Base-by-base conservation (phyloP, 805 yeast genomes). In the Maudiozyma bulderi region DNA sequence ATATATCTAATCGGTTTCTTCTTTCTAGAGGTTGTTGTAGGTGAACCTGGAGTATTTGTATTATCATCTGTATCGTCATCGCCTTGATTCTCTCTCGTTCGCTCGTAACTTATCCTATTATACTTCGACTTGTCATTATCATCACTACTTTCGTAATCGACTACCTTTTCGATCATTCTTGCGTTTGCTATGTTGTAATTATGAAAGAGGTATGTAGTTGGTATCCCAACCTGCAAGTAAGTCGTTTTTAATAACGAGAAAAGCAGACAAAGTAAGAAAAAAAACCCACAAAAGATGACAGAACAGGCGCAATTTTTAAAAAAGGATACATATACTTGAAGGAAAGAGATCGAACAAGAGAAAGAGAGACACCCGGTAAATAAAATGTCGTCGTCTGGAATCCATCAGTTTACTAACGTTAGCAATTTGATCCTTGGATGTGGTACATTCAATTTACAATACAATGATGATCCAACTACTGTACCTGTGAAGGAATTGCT, bases 391-490 rank as follows among this genome's bases (percentile, higher is more conserved):
- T n/a, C 38, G 14, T 35, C 38, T 8, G 14, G 3, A 11, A 32
- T n/a, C 13, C 38, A 15, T 35, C 15, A 35, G 13, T 35, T 35
- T 14, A 8, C 13, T 35, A 29, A 29, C 29, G 37, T 31, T 9
- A 41, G 29, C 4, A 38, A 48, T 26, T 65, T 90, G 45, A 71
- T 89, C 13, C 69, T 89, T 3, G 98, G 98, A 0, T 96, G 96
- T 1, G 96, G 95, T 0, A 85, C 85, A 4, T 82, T 89, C 73
- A 89, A 87, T 67, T 73, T 78, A 26, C 95, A 84, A 61, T 90
- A 87, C 71, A 78, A 84, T 52, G 78, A 73, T 9, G 76, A 85
- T 57, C 95, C 95, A 0, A 70, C 72, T 35, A 58, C 68, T 0
- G 55, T 86, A 40, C 84, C 87, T 1, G 73, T 81, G 9, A 70